Percentiles rank a stretch among this genome's conserved stretches.
Evolutionary conservation across 768 basidiomycete species (phyloP).

Genomic region (Fibroporia radiculosa): DNA sequence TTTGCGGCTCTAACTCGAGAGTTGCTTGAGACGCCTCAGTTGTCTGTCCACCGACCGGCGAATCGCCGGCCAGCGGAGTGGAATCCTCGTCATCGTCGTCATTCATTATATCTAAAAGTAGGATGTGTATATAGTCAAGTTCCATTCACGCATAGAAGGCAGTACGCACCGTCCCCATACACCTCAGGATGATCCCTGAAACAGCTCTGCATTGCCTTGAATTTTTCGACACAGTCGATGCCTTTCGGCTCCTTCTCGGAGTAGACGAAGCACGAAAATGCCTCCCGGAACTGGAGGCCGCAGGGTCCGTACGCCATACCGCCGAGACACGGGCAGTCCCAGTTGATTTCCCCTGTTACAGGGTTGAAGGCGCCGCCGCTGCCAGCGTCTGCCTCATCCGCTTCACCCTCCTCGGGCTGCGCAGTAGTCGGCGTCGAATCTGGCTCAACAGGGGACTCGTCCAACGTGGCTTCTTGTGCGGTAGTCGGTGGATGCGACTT

Average conservation of each 20-base stretch:
- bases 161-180: slow-evolving; percentile 84
- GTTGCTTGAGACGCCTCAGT: slow-evolving; percentile 3
- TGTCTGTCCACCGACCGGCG: slow-evolving; percentile 5
- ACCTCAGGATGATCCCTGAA: slow-evolving; percentile 93
- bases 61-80: slow-evolving; percentile 1
- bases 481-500: slow-evolving; percentile 2
- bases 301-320: slow-evolving; percentile 99
- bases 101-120: slow-evolving; percentile 51
- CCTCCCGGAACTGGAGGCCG: slow-evolving; percentile 85
- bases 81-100: slow-evolving; percentile 44
- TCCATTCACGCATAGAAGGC: slow-evolving; percentile 1
- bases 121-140: slow-evolving; percentile 7
- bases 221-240: slow-evolving; percentile 95
- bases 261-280: slow-evolving; percentile 94
- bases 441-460: slow-evolving; percentile 2
- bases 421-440: slow-evolving; percentile 3
- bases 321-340: slow-evolving; percentile 98
- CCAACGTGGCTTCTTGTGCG: slow-evolving; percentile 1
- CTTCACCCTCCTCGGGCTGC: slow-evolving; percentile 3
- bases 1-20: not conserved
- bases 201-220: slow-evolving; percentile 96
- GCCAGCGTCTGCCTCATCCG: slow-evolving; percentile 20
- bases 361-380: slow-evolving; percentile 76
- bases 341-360: slow-evolving; percentile 98
- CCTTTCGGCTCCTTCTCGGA: slow-evolving; percentile 96